A percentile compares a stretch with the other conserved stretches of the same genome.
These are phyloP conservation scores for Chlorella sp. DNA, from an alignment of 139 green algal species.

Conservation along the genomic window DNA sequence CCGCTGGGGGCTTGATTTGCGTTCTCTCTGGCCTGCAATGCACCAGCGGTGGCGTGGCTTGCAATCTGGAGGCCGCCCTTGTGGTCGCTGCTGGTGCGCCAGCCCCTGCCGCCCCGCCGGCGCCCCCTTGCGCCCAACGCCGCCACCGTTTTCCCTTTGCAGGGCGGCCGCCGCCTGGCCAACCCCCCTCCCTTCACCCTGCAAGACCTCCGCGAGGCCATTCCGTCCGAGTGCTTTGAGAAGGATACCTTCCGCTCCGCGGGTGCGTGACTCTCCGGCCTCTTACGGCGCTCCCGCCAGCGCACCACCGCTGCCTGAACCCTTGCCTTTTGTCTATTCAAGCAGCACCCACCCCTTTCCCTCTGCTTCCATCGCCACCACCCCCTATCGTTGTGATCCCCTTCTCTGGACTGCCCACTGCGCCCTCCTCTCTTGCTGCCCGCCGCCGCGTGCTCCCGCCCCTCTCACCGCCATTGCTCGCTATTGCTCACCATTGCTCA, in stretches of 20 bases:
- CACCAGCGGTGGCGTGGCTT: background rate
- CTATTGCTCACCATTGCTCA: no score
- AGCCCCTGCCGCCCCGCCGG: background rate
- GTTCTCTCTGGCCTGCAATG: background rate
- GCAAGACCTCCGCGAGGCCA: constrained; percentile 80
- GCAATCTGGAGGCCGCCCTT: background rate
- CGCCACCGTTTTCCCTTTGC: background rate
- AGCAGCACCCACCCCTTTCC: no score
- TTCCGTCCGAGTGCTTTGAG: constrained; percentile 85
- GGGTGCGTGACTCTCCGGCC: background rate
- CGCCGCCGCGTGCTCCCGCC: no score
- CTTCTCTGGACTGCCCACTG: no score
- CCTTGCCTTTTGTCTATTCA: no score
- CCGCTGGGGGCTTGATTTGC: background rate
- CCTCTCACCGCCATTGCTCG: background rate
- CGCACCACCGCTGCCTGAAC: no score
- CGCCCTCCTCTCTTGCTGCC: no score
- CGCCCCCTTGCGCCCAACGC: background rate
- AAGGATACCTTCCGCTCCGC: constrained; percentile 80
- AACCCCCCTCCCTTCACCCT: constrained; percentile 86
- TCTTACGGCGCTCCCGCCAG: no score
- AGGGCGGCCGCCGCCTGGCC: constrained; percentile 55
- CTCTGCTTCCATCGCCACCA: no score
- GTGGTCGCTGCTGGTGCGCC: background rate
- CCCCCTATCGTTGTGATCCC: no score